These are phyloP conservation scores for Primulina tabacum DNA, from an alignment of 257 asterid species.

Conservation along the genomic window DNA sequence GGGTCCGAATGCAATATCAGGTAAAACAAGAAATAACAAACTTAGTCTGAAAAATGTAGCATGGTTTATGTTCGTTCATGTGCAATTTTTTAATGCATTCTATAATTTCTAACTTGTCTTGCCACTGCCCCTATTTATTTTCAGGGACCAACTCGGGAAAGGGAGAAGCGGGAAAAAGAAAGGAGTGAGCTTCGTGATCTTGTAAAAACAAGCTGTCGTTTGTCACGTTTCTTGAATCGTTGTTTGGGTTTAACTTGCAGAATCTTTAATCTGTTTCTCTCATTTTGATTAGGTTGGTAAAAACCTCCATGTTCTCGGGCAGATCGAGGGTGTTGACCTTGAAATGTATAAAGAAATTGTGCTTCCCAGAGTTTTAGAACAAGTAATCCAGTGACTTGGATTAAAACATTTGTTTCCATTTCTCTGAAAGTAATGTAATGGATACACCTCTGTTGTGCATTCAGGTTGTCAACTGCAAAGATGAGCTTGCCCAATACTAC, in stretches of 20 bases:
- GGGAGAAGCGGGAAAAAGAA: slow-evolving; percentile 93
- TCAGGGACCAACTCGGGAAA: slow-evolving; percentile 97
- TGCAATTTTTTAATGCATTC: slow-evolving; percentile 26
- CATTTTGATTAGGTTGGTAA: slow-evolving; percentile 80
- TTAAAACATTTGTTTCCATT: slow-evolving; percentile 13
- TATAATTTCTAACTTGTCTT: slow-evolving; percentile 32
- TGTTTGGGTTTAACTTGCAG: slow-evolving; percentile 29
- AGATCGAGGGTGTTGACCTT: slow-evolving; percentile 97
- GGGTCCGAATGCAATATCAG: slow-evolving; percentile 99
- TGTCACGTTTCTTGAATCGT: slow-evolving; percentile 20
- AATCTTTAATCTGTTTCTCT: slow-evolving; percentile 25
- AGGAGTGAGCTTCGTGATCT: slow-evolving; percentile 99
- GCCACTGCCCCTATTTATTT: slow-evolving; percentile 45
- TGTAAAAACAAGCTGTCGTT: slow-evolving; percentile 42
- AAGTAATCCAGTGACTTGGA: slow-evolving; percentile 45
- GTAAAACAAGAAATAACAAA: slow-evolving; percentile 52
- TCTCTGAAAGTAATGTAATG: slow-evolving; percentile 19
- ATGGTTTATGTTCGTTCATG: slow-evolving; percentile 37
- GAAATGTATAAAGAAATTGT: slow-evolving; percentile 90
- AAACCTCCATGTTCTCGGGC: slow-evolving; percentile 97
- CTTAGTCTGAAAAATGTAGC: slow-evolving; percentile 36
- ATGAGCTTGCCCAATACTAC: slow-evolving; percentile 90
- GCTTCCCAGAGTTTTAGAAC: slow-evolving; percentile 96
- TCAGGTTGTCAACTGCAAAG: slow-evolving; percentile 98
- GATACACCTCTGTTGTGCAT: slow-evolving; percentile 23